A percentile compares a stretch with the other conserved stretches of the same genome.
Conservation (phyloP, 495 filamentous ascomycete species). For the Aspergillus saccharolyticus region DNA sequence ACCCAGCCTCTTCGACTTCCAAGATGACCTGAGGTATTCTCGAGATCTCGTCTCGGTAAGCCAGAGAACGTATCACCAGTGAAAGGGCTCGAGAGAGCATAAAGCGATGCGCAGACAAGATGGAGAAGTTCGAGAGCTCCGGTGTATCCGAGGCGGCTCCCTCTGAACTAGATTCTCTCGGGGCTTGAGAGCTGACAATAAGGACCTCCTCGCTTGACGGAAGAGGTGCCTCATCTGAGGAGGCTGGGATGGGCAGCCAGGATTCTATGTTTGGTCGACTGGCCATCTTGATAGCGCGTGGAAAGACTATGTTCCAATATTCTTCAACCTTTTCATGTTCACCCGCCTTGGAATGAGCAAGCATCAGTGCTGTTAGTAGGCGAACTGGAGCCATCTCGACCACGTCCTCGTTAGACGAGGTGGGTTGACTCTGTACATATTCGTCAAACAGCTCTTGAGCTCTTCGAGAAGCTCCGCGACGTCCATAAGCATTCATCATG, state of each 20-base stretch:
- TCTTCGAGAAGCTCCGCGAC: conserved; percentile 47
- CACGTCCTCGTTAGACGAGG: conserved; percentile 23
- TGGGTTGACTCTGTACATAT: conserved; percentile 34
- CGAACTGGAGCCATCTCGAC: conserved; percentile 42
- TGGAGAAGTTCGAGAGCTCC: conserved; percentile 16
- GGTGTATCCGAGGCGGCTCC: background rate
- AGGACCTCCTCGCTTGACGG: conserved; percentile 9
- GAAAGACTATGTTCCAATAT: conserved; percentile 60
- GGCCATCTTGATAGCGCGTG: conserved; percentile 45
- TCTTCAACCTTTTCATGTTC: conserved; percentile 55
- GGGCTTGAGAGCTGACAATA: background rate
- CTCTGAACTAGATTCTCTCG: background rate
- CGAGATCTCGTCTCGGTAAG: conserved; percentile 37
- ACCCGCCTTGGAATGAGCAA: conserved; percentile 47
- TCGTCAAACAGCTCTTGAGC: conserved; percentile 54
- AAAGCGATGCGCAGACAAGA: conserved; percentile 53
- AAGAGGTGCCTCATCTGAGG: conserved; percentile 4
- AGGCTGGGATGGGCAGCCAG: conserved; percentile 12
- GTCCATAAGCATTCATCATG: conserved; percentile 59
- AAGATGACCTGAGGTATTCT: conserved; percentile 47
- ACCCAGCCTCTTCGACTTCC: conserved; percentile 55
- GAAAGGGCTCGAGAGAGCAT: conserved; percentile 52
- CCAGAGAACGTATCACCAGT: conserved; percentile 56
- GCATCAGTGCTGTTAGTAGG: conserved; percentile 63
- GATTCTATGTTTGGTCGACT: conserved; percentile 19